Percentiles rank a stretch among this genome's conserved stretches.
phyloP scores from a whole-genome alignment of 2,329 filamentous ascomycete genomes.

The Fonsecaea monophora region DNA sequence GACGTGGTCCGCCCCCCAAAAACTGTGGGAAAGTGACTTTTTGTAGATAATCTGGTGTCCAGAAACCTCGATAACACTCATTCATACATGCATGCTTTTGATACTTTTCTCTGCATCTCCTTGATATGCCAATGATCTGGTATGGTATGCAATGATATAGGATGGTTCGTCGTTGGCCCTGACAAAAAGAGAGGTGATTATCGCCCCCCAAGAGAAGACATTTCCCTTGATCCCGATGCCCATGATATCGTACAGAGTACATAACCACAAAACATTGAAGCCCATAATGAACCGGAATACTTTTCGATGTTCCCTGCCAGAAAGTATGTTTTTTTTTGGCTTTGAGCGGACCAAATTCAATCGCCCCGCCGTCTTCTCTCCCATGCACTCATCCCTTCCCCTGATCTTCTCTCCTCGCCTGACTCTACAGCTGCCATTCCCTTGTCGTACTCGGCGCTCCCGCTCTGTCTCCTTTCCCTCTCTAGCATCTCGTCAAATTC shows the following conservation, averaged over 20 bases:
- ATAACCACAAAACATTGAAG: not conserved
- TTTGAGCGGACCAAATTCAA: not conserved
- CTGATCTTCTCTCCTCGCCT: slow-evolving; percentile 24
- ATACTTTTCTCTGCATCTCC: too few species aligned
- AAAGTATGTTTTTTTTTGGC: not conserved
- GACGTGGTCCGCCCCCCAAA: too few species aligned
- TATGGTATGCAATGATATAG: too few species aligned
- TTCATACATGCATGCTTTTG: too few species aligned
- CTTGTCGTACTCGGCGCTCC: slow-evolving; percentile 34
- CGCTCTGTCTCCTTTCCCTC: slow-evolving; percentile 45
- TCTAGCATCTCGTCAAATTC: slow-evolving; percentile 55
- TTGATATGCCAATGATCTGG: too few species aligned
- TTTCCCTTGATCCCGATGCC: not conserved
- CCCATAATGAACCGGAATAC: not conserved
- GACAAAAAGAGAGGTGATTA: not conserved
- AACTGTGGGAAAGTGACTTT: too few species aligned
- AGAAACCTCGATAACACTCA: too few species aligned
- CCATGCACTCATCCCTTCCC: slow-evolving; percentile 34
- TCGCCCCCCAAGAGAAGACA: not conserved
- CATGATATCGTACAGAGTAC: slow-evolving; percentile 1
- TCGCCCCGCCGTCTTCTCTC: slow-evolving; percentile 29
- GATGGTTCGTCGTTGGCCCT: not conserved
- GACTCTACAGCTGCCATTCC: slow-evolving; percentile 30
- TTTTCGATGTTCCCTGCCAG: not conserved
- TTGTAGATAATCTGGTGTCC: too few species aligned